Base-by-base conservation (phyloP, 805 yeast genomes). In the Yamadazyma olivae region DNA sequence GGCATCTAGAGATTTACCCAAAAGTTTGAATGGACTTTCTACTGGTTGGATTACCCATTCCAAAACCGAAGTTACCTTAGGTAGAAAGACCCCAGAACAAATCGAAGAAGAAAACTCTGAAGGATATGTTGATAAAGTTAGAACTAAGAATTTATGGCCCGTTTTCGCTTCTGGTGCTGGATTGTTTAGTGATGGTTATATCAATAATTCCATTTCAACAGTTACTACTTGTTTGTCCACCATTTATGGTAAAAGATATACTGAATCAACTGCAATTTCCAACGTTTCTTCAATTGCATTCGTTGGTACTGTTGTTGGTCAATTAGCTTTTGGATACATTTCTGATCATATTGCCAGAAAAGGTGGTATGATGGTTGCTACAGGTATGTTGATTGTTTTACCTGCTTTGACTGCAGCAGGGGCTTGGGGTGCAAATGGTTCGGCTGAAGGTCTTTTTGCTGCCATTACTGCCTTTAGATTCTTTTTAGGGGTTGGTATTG, bases 231-330 rank as follows among this genome's bases (percentile, higher is more conserved):
- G 90, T 65, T 69, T 90, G 44, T 57, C 72, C 13, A 63, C 54
- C 3, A 67, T 90, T 25, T 90, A 90, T 55, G 87, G 87, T 21
- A 56, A 59, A 0, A 76, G 73, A 48, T 82, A 82, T 52, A 57
- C 77, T 3, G 46, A 70, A 5, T 85, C 95, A 0, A 56, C 59
- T 27, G 96, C 96, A 21, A 76, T 84, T 38, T 72, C 79, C 43
- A 88, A 89, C 52, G 85, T 91, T 32, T 71, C 95, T 0, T 78
- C 96, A 7, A 85, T 91, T 56, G 96, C 89, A 0, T 89, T 90
- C 53, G 96, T 75, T 5, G 98, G 98, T 49, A 88, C 91, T 2
- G 93, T 91, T 38, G 73, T 85, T 13, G 97, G 97, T 28, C 90
- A 82, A 70, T 69, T 90, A 30, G 35, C 70, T 1, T 90, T 91